phyloP scores from a whole-genome alignment of 148 eudicot species.

The Nepenthes gracilis region DNA sequence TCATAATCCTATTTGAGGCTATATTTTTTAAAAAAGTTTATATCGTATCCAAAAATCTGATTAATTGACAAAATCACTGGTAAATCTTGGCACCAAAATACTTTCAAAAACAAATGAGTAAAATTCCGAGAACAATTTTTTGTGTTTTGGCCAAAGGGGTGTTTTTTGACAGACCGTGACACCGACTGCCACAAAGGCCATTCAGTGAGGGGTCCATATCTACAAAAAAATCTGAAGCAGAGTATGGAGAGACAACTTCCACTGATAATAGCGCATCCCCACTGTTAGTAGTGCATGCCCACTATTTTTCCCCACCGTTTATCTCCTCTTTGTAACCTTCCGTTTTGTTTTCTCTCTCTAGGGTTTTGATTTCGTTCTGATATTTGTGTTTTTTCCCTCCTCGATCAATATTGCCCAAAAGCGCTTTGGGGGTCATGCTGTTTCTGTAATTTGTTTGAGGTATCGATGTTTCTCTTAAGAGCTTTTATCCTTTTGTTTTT shows the following conservation, averaged over 20 bases:
- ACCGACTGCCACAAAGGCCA: not conserved
- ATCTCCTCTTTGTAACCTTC: not conserved
- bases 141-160: not conserved
- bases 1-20: no score
- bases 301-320: slow-evolving; percentile 10
- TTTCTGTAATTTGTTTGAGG: no score
- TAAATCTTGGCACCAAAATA: not conserved
- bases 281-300: slow-evolving; percentile 27
- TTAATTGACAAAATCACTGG: no score
- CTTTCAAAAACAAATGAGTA: not conserved
- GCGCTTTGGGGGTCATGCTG: no score
- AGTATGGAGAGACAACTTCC: slow-evolving; percentile 15
- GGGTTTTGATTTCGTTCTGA: slow-evolving; percentile 14
- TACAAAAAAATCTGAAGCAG: slow-evolving; percentile 19
- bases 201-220: not conserved
- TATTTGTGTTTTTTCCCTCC: not conserved
- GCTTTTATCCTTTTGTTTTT: no score
- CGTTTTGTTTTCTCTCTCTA: slow-evolving; percentile 8
- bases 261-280: slow-evolving; percentile 19
- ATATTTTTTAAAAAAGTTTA: no score
- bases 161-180: not conserved
- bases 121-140: not conserved
- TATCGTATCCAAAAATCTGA: no score
- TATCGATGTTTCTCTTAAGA: no score
- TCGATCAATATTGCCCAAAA: not conserved